A percentile compares a stretch with the other conserved stretches of the same genome.
Evolutionary conservation across 345 rosid genomes (phyloP).

Genomic region (Orychophragmus violaceus): DNA sequence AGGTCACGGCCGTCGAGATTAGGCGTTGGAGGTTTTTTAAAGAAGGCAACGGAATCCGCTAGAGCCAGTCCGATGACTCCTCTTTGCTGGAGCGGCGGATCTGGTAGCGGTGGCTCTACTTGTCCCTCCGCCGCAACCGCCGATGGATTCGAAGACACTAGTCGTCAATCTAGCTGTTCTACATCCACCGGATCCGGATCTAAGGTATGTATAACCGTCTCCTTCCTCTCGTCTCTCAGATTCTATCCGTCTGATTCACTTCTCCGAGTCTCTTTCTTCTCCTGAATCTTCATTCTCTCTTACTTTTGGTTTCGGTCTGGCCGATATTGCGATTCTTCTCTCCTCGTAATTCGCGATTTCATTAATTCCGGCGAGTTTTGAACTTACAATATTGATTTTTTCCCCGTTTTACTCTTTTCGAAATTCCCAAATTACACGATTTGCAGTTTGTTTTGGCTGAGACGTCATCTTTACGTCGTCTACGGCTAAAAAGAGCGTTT

Average conservation of each 20-base stretch:
- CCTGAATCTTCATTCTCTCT: neutral
- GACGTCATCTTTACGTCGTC: neutral
- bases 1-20: constrained; percentile 39
- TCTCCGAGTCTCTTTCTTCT: neutral
- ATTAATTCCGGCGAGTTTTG: neutral
- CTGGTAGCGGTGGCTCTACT: constrained; percentile 29
- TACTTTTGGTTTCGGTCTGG: constrained; percentile 3
- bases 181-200: constrained; percentile 56
- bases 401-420: neutral
- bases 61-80: constrained; percentile 64
- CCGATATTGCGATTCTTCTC: neutral
- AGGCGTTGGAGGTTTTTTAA: constrained; percentile 27
- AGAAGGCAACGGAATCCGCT: constrained; percentile 38
- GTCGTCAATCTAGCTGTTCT: constrained; percentile 36
- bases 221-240: neutral
- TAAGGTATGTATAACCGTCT: constrained; percentile 40
- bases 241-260: neutral
- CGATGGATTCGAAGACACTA: constrained; percentile 59
- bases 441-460: neutral
- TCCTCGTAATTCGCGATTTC: neutral
- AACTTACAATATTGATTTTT: too few relatives aligned
- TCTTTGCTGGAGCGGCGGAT: constrained; percentile 60
- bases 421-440: too few relatives aligned
- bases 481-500: neutral
- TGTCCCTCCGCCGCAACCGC: constrained; percentile 52